Percentiles rank a stretch among this genome's conserved stretches.
Conservation (phyloP, 495 filamentous ascomycete genomes). For the Rostrohypoxylon terebratum region DNA sequence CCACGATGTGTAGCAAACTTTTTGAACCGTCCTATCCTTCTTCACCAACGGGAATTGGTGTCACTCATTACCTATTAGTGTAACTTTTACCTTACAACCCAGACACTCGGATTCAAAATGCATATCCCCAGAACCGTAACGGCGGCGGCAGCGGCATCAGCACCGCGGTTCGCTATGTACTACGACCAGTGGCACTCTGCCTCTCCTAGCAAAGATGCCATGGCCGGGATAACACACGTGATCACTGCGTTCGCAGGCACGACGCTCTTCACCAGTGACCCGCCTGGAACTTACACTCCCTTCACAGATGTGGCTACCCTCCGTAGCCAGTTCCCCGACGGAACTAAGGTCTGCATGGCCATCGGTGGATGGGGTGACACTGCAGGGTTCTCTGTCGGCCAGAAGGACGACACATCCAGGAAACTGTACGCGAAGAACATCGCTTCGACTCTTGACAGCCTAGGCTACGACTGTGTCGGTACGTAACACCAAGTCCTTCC, state of each 20-base stretch:
- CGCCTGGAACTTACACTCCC: slow-evolving; percentile 57
- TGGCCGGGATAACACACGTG: slow-evolving; percentile 63
- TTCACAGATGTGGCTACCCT: slow-evolving; percentile 63
- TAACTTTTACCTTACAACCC: not conserved
- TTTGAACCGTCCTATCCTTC: not conserved
- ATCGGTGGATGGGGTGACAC: slow-evolving; percentile 75
- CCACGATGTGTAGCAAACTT: not conserved
- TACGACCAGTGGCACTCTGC: slow-evolving; percentile 54
- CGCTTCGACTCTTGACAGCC: slow-evolving; percentile 61
- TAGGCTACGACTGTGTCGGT: slow-evolving; percentile 68
- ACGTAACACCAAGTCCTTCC: slow-evolving; percentile 10
- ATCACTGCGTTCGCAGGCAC: slow-evolving; percentile 70
- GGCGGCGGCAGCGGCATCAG: slow-evolving; percentile 28
- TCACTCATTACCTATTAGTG: not conserved
- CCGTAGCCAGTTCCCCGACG: slow-evolving; percentile 64
- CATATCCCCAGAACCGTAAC: slow-evolving; percentile 37
- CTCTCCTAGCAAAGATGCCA: slow-evolving; percentile 44
- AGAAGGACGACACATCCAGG: slow-evolving; percentile 62
- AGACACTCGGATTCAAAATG: slow-evolving; percentile 34
- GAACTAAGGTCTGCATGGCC: slow-evolving; percentile 69
- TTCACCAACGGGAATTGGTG: slow-evolving; percentile 6
- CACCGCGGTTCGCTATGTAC: slow-evolving; percentile 48
- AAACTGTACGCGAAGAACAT: slow-evolving; percentile 69
- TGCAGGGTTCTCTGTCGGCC: slow-evolving; percentile 64
- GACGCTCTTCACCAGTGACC: slow-evolving; percentile 62